phyloP scores from a whole-genome alignment of 257 asterid genomes.

The Solanum sejunctum region DNA sequence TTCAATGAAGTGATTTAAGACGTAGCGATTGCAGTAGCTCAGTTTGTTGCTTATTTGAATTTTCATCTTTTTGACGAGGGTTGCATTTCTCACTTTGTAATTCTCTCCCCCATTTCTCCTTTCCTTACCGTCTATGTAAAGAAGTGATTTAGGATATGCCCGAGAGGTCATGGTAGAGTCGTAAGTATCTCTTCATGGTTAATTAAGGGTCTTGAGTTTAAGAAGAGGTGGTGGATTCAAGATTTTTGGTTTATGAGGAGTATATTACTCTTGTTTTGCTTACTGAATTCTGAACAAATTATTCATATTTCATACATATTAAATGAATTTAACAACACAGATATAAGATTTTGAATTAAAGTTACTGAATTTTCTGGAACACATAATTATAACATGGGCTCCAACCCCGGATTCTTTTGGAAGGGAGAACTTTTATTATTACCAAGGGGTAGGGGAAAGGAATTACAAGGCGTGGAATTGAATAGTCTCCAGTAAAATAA shows the following conservation, averaged over 20 bases:
- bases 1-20: neutral
- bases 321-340: neutral
- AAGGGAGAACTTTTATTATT: no score
- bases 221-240: neutral
- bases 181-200: neutral
- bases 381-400: neutral
- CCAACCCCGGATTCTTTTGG: neutral
- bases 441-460: no score
- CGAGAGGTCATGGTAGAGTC: no score
- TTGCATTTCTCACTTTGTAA: neutral
- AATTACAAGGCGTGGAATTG: no score
- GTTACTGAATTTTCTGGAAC: neutral
- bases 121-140: neutral
- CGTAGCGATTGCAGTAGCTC: neutral
- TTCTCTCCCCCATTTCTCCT: neutral
- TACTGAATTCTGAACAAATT: neutral
- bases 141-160: neutral
- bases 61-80: neutral
- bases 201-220: neutral
- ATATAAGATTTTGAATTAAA: neutral
- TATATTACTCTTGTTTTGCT: neutral
- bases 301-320: neutral
- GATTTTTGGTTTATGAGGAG: neutral
- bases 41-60: neutral
- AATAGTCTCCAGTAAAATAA: no score